phyloP scores from a whole-genome alignment of 345 rosid species.

The Angophora floribunda region DNA sequence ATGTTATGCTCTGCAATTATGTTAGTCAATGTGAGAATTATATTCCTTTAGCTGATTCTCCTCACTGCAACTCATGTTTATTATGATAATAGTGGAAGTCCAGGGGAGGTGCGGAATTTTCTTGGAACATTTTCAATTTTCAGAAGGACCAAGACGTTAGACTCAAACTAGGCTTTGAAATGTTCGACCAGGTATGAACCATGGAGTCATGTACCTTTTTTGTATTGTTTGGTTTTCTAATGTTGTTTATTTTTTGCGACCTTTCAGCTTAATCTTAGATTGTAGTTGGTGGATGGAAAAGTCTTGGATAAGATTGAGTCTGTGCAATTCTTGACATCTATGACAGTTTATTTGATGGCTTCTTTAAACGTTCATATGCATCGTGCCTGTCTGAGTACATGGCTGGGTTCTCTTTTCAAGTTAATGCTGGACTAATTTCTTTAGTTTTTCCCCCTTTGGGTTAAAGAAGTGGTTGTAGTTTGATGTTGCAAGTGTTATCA shows the following conservation, averaged over 20 bases:
- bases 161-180: slow-evolving; percentile 74
- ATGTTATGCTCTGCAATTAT: background rate
- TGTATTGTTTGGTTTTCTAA: background rate
- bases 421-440: background rate
- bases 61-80: background rate
- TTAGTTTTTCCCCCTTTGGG: background rate
- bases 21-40: background rate
- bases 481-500: background rate
- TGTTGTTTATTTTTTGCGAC: background rate
- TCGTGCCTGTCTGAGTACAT: background rate
- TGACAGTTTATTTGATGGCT: background rate
- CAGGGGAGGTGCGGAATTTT: slow-evolving; percentile 75
- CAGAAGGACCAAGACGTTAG: slow-evolving; percentile 75
- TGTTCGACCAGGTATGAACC: slow-evolving; percentile 53
- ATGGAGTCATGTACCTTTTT: background rate
- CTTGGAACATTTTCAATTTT: slow-evolving; percentile 64
- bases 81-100: slow-evolving; percentile 50
- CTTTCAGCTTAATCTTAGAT: background rate
- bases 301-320: background rate
- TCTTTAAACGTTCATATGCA: background rate
- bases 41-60: background rate
- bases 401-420: background rate
- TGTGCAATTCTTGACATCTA: background rate
- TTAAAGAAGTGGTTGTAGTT: background rate
- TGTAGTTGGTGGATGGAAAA: background rate